Conservation (phyloP, 805 yeast genomes). For the Lipomyces lipofer region DNA sequence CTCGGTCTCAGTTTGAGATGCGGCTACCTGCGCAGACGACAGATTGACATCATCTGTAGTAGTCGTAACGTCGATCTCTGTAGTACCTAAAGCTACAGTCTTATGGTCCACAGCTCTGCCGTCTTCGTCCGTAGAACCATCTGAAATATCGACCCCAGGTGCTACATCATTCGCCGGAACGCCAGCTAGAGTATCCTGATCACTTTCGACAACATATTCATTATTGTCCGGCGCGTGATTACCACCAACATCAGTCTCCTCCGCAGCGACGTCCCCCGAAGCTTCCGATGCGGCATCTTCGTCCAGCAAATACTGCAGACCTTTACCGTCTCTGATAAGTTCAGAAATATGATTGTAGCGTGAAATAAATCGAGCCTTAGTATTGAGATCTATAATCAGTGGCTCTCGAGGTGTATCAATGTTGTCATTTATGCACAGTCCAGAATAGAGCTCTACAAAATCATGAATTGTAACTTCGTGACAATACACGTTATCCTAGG, state of each 20-base stretch:
- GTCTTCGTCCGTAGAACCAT: slow-evolving; percentile 5
- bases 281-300: neutral
- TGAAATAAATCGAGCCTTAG: slow-evolving; percentile 20
- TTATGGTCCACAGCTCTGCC: too few relatives aligned
- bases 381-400: slow-evolving; percentile 2
- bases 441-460: slow-evolving; percentile 20
- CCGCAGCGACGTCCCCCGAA: neutral
- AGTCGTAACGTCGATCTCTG: too few relatives aligned
- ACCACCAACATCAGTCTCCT: neutral
- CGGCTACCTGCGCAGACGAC: too few relatives aligned
- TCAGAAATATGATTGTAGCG: slow-evolving; percentile 25
- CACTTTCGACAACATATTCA: neutral
- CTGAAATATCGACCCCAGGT: slow-evolving; percentile 2
- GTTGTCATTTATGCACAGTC: slow-evolving; percentile 17
- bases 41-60: too few relatives aligned
- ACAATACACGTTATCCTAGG: slow-evolving; percentile 21
- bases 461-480: slow-evolving; percentile 27
- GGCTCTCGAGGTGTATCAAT: slow-evolving; percentile 4
- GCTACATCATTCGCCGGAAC: neutral
- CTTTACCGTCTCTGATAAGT: slow-evolving; percentile 23
- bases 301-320: slow-evolving; percentile 9
- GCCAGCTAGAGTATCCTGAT: neutral
- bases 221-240: neutral
- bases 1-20: too few relatives aligned
- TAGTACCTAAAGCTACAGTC: too few relatives aligned